A percentile compares a stretch with the other conserved stretches of the same genome.
Conservation (phyloP, 116 monocot species). For the Cymodocea nodosa region DNA sequence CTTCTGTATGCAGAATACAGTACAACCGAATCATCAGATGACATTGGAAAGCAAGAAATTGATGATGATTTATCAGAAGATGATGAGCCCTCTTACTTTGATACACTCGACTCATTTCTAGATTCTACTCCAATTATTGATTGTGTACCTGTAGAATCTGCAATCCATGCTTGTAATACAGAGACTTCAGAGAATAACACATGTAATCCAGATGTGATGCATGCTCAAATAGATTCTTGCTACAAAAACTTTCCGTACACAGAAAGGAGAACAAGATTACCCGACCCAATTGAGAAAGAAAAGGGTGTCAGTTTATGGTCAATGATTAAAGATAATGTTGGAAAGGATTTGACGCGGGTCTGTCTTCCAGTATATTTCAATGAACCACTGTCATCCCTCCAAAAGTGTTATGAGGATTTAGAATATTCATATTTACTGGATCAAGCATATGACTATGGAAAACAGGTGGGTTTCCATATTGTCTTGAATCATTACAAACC, state of each 20-base stretch:
- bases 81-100: slow-evolving; percentile 53
- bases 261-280: slow-evolving; percentile 60
- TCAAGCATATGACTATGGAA: slow-evolving; percentile 67
- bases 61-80: slow-evolving; percentile 52
- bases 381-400: slow-evolving; percentile 91
- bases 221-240: slow-evolving; percentile 9
- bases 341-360: slow-evolving; percentile 87
- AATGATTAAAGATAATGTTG: slow-evolving; percentile 84
- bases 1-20: slow-evolving; percentile 45
- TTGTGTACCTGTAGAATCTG: slow-evolving; percentile 1
- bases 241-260: slow-evolving; percentile 15
- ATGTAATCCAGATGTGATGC: slow-evolving; percentile 8
- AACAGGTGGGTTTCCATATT: slow-evolving; percentile 28
- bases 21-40: slow-evolving; percentile 86
- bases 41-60: slow-evolving; percentile 58
- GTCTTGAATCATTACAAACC: no score
- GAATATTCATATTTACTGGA: slow-evolving; percentile 91
- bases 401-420: slow-evolving; percentile 92
- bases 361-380: slow-evolving; percentile 98
- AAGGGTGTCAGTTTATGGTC: slow-evolving; percentile 88
- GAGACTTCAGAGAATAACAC: slow-evolving; percentile 2
- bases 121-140: slow-evolving; percentile 13
- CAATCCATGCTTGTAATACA: neutral
- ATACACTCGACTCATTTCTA: slow-evolving; percentile 41
- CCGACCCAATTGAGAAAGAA: slow-evolving; percentile 67